A percentile compares a stretch with the other conserved stretches of the same genome.
Conservation (phyloP, 1,284 basidiomycete species). For the Heterobasidion annosum region DNA sequence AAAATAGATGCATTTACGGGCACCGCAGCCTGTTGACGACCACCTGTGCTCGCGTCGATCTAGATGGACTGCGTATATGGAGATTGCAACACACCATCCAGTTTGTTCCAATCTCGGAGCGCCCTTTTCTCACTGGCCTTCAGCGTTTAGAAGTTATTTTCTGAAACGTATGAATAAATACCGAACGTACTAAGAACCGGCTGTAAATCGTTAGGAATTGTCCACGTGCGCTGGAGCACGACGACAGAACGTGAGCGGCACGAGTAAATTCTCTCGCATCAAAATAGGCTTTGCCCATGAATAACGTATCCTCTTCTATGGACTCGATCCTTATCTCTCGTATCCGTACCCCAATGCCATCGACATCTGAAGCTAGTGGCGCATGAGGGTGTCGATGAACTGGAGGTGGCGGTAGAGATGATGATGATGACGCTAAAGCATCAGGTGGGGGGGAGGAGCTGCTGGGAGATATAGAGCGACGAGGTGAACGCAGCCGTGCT, state of each 20-base stretch:
- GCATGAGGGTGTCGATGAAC: conserved; percentile 16
- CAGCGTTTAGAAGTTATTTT: conserved; percentile 5
- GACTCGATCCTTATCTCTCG: conserved; percentile 42
- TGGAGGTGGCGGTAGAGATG: conserved; percentile 7
- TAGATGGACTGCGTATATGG: background rate
- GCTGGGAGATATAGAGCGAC: background rate
- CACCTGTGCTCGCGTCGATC: conserved; percentile 33
- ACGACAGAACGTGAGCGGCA: conserved; percentile 55
- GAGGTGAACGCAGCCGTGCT: conserved; percentile 19
- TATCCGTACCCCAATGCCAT: conserved; percentile 11
- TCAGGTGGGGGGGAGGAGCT: background rate
- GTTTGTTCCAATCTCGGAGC: conserved; percentile 62
- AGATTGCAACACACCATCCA: conserved; percentile 45
- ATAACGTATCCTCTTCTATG: conserved; percentile 59
- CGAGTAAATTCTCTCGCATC: conserved; percentile 77
- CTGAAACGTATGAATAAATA: conserved; percentile 4
- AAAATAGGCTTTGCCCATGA: conserved; percentile 70
- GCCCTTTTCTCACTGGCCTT: conserved; percentile 63
- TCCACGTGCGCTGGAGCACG: conserved; percentile 62
- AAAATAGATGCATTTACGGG: conserved; percentile 60
- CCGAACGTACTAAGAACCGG: conserved; percentile 71
- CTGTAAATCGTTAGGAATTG: conserved; percentile 78
- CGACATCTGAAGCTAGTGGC: conserved; percentile 13
- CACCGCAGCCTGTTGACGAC: conserved; percentile 62
- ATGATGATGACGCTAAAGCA: background rate